Percentiles rank a stretch among this genome's conserved stretches.
phyloP scores from a whole-genome alignment of 192 early-diverging fungal species.

The Coemansia sp. region DNA sequence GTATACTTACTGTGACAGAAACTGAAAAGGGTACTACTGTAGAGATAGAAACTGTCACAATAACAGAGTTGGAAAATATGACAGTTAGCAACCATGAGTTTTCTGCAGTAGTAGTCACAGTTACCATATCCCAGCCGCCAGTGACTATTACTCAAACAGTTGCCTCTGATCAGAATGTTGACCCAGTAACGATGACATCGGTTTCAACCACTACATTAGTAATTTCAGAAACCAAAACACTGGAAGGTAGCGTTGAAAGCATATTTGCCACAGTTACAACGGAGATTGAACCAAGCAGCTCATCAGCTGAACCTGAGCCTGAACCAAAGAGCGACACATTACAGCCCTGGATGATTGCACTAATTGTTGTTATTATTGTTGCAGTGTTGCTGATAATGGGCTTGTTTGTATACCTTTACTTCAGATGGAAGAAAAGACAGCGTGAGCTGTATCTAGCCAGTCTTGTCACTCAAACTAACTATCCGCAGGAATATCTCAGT shows the following conservation, averaged over 20 bases:
- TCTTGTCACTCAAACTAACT: not conserved
- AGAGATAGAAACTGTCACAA: conserved; percentile 3
- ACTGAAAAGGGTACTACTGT: not conserved
- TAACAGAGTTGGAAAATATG: not conserved
- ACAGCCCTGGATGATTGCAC: not conserved
- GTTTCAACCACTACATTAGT: not conserved
- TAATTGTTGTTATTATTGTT: not conserved
- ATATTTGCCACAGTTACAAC: not conserved
- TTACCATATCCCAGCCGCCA: not conserved
- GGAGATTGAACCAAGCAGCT: not conserved
- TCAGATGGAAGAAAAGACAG: not conserved
- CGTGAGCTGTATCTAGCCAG: not conserved
- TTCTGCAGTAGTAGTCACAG: not conserved
- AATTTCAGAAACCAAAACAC: not conserved
- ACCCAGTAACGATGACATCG: not conserved
- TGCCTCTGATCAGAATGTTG: not conserved
- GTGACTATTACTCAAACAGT: not conserved
- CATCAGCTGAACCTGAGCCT: not conserved
- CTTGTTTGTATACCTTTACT: not conserved
- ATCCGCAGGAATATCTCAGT: too few species aligned
- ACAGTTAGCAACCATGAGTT: not conserved
- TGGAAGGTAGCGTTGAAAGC: not conserved
- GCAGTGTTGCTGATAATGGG: not conserved
- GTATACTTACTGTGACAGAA: conserved; percentile 1
- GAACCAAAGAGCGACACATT: not conserved